phyloP scores from a whole-genome alignment of 1,284 basidiomycete species.

The Leccinum pallidistipes region DNA sequence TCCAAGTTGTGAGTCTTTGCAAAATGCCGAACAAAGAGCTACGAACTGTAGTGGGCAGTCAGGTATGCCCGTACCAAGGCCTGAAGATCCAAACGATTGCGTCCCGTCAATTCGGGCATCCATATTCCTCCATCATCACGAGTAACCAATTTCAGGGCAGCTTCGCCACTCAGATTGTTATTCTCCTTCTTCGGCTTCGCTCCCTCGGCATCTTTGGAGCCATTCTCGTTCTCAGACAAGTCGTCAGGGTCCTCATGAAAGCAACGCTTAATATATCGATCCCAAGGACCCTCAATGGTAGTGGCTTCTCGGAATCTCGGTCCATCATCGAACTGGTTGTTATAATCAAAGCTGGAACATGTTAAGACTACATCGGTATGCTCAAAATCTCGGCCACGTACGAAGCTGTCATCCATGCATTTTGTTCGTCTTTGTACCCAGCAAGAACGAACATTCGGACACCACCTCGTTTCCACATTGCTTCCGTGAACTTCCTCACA shows the following conservation, averaged over 20 bases:
- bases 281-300: not conserved
- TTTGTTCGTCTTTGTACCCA: not conserved
- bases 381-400: not conserved
- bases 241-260: not conserved
- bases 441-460: not conserved
- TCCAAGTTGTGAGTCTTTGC: not conserved
- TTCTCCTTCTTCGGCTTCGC: not conserved
- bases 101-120: not conserved
- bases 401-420: not conserved
- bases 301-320: not conserved
- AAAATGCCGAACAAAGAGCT: not conserved
- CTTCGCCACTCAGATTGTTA: not conserved
- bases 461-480: not conserved
- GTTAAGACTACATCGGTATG: not conserved
- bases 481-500: not conserved
- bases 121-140: not conserved
- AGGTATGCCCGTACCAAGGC: not conserved
- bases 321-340: not conserved
- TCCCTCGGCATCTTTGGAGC: not conserved
- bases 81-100: not conserved
- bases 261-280: not conserved
- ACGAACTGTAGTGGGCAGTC: not conserved
- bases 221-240: not conserved
- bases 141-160: not conserved
- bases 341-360: not conserved